These are phyloP conservation scores for Capsicum baccatum DNA, from an alignment of 257 asterid genomes.

Conservation along the genomic window DNA sequence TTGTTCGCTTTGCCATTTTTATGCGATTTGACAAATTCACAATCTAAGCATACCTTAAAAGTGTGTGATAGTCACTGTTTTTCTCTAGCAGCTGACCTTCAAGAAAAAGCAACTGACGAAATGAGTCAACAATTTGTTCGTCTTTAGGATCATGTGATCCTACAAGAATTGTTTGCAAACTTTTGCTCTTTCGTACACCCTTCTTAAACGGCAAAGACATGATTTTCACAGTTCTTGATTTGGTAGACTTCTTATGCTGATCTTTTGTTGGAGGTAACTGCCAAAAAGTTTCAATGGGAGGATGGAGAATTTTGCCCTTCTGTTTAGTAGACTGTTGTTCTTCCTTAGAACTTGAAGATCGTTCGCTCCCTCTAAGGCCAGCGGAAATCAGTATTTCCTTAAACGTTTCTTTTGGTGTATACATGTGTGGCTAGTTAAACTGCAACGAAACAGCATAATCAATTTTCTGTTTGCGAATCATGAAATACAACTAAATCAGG, in stretches of 20 bases:
- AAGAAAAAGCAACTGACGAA: constrained; percentile 56
- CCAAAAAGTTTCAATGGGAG: constrained; percentile 64
- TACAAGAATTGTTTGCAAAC: constrained; percentile 42
- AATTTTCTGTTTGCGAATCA: neutral
- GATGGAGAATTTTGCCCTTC: constrained; percentile 43
- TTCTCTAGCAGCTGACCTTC: constrained; percentile 52
- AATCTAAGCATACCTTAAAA: constrained; percentile 48
- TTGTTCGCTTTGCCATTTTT: no score
- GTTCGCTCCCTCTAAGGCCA: constrained; percentile 36
- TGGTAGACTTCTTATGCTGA: constrained; percentile 21
- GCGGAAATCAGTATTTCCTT: constrained; percentile 48
- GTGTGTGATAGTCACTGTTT: constrained; percentile 67
- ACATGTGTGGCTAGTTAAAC: constrained; percentile 48
- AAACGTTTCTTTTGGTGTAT: constrained; percentile 49
- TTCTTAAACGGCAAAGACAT: constrained; percentile 44
- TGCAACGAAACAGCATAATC: constrained; percentile 26
- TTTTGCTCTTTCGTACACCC: constrained; percentile 43
- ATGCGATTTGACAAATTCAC: no score
- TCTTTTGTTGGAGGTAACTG: constrained; percentile 41
- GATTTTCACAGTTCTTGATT: constrained; percentile 38
- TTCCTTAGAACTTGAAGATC: constrained; percentile 31
- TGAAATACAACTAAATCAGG: neutral
- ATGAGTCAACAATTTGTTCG: constrained; percentile 54
- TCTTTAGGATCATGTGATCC: constrained; percentile 62
- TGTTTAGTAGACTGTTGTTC: constrained; percentile 34